These are phyloP conservation scores for Miamiensis avidus DNA, from an alignment of 169 alveolate species.

Conservation along the genomic window DNA sequence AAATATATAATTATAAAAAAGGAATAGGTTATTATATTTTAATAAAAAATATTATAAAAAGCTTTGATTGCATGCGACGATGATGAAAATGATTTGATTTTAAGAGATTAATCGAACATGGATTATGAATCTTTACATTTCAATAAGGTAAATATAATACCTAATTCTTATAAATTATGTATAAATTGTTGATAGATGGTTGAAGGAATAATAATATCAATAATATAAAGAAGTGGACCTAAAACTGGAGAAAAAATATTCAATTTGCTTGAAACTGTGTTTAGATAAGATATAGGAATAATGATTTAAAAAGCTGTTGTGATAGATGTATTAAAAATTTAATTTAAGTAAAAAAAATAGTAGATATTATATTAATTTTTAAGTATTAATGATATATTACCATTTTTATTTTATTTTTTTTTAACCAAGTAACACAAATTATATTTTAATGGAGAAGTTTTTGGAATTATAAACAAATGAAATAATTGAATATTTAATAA, in stretches of 20 bases:
- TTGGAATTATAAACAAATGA: too few relatives aligned
- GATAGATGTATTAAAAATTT: background rate
- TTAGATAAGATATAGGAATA: background rate
- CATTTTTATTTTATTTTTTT: too few relatives aligned
- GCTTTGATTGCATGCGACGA: constrained; percentile 15
- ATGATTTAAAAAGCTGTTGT: background rate
- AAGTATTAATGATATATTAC: too few relatives aligned
- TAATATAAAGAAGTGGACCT: background rate
- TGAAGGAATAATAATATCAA: background rate
- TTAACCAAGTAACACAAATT: background rate
- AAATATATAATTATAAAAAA: too few relatives aligned
- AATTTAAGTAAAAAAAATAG: too few relatives aligned
- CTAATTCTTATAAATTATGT: background rate
- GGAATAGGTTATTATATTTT: background rate
- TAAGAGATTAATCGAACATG: constrained; percentile 9
- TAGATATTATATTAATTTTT: too few relatives aligned
- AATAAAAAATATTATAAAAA: background rate
- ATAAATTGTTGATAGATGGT: background rate
- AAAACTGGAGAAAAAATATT: background rate
- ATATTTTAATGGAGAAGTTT: background rate
- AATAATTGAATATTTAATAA: too few relatives aligned
- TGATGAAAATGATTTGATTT: constrained; percentile 28
- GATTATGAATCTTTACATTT: constrained; percentile 20
- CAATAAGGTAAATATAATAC: background rate
- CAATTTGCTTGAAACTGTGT: background rate